These are phyloP conservation scores for Penicillium bialowiezense DNA, from an alignment of 495 filamentous ascomycete species.

Conservation along the genomic window DNA sequence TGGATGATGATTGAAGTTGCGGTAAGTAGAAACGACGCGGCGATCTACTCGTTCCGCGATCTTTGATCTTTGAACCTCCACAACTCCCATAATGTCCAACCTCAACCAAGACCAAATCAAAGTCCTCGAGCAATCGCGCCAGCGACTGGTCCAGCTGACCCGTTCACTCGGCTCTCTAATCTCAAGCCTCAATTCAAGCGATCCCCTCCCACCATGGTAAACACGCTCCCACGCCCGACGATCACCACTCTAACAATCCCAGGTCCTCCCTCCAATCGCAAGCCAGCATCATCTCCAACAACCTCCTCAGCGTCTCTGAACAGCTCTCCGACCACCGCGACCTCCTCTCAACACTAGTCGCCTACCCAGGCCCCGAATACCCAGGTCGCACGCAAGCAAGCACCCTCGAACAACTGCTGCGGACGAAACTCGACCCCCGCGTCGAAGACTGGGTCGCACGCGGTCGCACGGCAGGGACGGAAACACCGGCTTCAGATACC, in stretches of 20 bases:
- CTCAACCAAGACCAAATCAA: constrained; percentile 60
- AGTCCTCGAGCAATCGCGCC: constrained; percentile 70
- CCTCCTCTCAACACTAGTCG: constrained; percentile 59
- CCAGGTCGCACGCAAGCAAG: constrained; percentile 66
- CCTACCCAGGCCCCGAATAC: constrained; percentile 74
- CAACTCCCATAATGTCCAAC: constrained; percentile 27
- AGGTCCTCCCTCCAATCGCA: constrained; percentile 71
- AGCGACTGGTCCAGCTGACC: constrained; percentile 66
- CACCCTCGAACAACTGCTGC: constrained; percentile 61
- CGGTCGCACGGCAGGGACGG: constrained; percentile 44
- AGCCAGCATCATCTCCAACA: constrained; percentile 61
- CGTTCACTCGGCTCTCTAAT: constrained; percentile 64
- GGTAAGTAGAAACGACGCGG: too few relatives aligned
- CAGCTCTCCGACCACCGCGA: constrained; percentile 56
- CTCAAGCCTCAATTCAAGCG: constrained; percentile 46
- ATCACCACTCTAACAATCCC: constrained; percentile 2
- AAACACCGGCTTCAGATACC: constrained; percentile 17
- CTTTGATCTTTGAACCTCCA: constrained; percentile 4
- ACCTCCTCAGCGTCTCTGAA: constrained; percentile 57
- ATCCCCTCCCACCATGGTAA: constrained; percentile 62
- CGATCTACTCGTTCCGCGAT: background rate
- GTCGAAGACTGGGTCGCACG: constrained; percentile 71
- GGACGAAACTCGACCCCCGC: constrained; percentile 76
- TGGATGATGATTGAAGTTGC: too few relatives aligned
- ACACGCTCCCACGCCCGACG: background rate